Base-by-base conservation (phyloP, 1,139 yeast species). In the Saccharomyces hybrid region DNA sequence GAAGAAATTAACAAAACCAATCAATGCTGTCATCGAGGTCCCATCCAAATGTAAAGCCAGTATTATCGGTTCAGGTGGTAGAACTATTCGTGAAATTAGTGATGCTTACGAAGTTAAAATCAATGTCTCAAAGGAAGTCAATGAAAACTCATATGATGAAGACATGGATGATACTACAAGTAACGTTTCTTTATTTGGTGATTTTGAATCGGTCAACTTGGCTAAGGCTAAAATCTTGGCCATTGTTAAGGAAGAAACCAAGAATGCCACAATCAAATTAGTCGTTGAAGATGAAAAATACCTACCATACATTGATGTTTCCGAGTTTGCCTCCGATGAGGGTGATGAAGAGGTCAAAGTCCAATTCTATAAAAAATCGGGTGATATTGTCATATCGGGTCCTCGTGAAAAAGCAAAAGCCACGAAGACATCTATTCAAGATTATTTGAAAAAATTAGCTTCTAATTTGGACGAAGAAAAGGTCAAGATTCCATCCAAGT, bases 51-150 rank as follows among this genome's bases (percentile, higher is more conserved):
- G 89, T 53, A 82, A 96, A 70, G 80, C 96, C 4, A 80, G 82
- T 56, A 81, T 95, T 59, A 90, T 95, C 72, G 99, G 99, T 56
- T 80, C 93, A 49, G 88, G 85, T 70, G 99, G 99, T 66, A 80
- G 80, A 61, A 86, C 78, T 59, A 81, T 95, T 71, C 87, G 83
- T 67, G 90, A 93, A 56, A 88, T 95, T 62, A 78, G 87, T 55
- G 85, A 79, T 54, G 76, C 81, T 50, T 87, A 82, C 53, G 69
- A 63, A 26, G 89, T 88, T 55, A 85, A 78, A 64, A 81, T 93
- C 66, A 90, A 90, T 65, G 82, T 93, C 64, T 85, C 84, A 27
- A 80, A 75, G 64, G 74, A 72, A 51, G 69, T 69, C 50, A 70
- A 64, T 25, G 70, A 66, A 26, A 67, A 62, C 29, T 65, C 72